Evolutionary conservation across 2,329 filamentous ascomycete genomes (phyloP).

Genomic region (Fusarium subglutinans): DNA sequence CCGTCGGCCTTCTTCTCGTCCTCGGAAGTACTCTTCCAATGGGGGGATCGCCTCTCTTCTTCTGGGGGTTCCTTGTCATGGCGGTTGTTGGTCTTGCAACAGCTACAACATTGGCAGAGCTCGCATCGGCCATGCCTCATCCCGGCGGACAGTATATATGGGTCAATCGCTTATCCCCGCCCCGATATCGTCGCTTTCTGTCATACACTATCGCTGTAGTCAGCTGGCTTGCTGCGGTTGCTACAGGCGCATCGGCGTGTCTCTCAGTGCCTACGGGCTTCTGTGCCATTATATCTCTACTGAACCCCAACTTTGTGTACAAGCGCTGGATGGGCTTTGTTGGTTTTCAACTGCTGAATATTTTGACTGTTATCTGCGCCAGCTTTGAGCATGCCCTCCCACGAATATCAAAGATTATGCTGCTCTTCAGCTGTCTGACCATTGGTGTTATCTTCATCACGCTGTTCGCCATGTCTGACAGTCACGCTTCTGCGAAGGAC

Average conservation of each 20-base stretch:
- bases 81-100: not conserved
- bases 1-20: constrained; percentile 2
- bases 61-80: not conserved
- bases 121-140: constrained; percentile 3
- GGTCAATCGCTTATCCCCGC: not conserved
- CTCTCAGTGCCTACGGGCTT: not conserved
- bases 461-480: not conserved
- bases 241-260: not conserved
- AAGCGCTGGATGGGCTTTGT: constrained; percentile 7
- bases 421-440: not conserved
- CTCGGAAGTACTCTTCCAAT: constrained; percentile 4
- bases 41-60: constrained; percentile 3
- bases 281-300: not conserved
- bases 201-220: not conserved
- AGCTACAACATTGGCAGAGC: not conserved
- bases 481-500: not conserved
- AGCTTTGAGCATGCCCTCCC: not conserved
- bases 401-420: not conserved
- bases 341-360: not conserved
- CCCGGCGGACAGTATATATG: constrained; percentile 3
- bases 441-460: constrained; percentile 1
- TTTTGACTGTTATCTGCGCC: not conserved
- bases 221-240: not conserved
- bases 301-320: not conserved
- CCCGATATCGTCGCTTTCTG: not conserved